Conservation (phyloP, 208 protist genomes). For the Angomonas ambiguus region DNA sequence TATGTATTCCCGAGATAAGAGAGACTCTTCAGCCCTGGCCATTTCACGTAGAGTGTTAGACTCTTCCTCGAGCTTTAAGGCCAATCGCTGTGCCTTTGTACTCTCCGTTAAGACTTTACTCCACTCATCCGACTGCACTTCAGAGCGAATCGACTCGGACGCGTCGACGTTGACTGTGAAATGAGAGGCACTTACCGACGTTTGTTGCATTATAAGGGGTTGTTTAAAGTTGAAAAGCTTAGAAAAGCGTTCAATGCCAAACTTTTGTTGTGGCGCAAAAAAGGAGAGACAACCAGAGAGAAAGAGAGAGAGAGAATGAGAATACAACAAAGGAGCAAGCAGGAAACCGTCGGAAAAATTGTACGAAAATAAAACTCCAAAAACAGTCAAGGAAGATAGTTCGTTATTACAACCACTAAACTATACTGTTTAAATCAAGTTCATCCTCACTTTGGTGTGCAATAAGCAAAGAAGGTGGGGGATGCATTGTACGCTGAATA, state of each 20-base stretch:
- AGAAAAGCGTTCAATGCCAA: no score
- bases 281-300: no score
- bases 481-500: slow-evolving; percentile 20
- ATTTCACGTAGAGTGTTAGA: neutral
- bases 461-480: slow-evolving; percentile 27
- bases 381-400: no score
- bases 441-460: slow-evolving; percentile 3
- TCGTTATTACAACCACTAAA: no score
- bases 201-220: neutral
- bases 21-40: neutral
- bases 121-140: neutral
- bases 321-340: slow-evolving; percentile 2
- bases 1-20: neutral
- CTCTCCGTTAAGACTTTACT: neutral
- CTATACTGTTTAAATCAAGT: neutral
- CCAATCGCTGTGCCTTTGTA: neutral
- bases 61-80: neutral
- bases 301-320: neutral
- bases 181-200: neutral
- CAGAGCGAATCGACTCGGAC: neutral
- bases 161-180: neutral
- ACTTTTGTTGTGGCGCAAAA: no score
- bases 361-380: no score
- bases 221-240: no score
- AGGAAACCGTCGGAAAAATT: neutral